A percentile compares a stretch with the other conserved stretches of the same genome.
Conservation (phyloP, 108 stramenopile genomes). For the Fistulifera pelliculosa region DNA sequence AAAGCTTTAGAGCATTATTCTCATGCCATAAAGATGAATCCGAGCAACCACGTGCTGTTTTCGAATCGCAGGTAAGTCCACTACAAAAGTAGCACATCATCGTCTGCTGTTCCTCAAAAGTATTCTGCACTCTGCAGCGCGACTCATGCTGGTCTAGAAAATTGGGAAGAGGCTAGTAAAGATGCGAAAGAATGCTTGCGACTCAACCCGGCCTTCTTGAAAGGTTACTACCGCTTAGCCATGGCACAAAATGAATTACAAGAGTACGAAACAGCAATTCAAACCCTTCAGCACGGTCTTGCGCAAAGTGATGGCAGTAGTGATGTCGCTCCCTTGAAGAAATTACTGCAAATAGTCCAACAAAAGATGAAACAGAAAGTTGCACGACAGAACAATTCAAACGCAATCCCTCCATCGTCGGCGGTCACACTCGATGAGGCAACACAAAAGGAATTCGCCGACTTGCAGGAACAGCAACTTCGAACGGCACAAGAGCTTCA, state of each 20-base stretch:
- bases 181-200: conserved; percentile 91
- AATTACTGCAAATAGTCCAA: conserved; percentile 68
- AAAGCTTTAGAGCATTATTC: conserved; percentile 82
- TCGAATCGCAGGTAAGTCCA: conserved; percentile 88
- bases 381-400: conserved; percentile 25
- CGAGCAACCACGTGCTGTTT: conserved; percentile 83
- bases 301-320: conserved; percentile 73
- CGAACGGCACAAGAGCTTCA: conserved; percentile 67
- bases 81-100: background rate
- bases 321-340: conserved; percentile 56
- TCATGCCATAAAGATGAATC: conserved; percentile 79
- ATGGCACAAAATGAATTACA: conserved; percentile 71
- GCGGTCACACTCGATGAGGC: conserved; percentile 22
- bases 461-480: conserved; percentile 63
- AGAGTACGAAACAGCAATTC: conserved; percentile 62
- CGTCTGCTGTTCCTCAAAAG: background rate
- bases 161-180: conserved; percentile 55
- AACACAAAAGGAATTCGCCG: conserved; percentile 62
- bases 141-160: conserved; percentile 63
- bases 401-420: background rate
- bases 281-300: conserved; percentile 76
- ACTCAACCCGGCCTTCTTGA: conserved; percentile 77
- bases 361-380: conserved; percentile 52
- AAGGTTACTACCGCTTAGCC: conserved; percentile 89
- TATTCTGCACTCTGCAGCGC: conserved; percentile 36